phyloP scores from a whole-genome alignment of 768 basidiomycete genomes.

The Filobasidium wieringae region DNA sequence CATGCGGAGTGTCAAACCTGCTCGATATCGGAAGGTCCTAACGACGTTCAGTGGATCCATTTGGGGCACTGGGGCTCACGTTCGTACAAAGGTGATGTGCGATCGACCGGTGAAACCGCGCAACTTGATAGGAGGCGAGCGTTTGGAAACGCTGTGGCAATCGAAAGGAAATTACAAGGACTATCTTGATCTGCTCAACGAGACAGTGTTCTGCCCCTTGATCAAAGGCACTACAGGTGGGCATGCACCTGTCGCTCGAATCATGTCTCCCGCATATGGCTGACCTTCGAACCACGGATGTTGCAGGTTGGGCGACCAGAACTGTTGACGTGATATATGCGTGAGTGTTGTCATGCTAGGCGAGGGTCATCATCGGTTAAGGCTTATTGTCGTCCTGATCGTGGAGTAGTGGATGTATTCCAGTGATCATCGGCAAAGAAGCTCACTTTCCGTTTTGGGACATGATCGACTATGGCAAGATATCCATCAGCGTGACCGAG shows the following conservation, averaged over 20 bases:
- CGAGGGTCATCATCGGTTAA: not conserved
- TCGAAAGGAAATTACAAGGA: not conserved
- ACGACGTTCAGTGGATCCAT: slow-evolving; percentile 12
- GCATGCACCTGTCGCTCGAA: not conserved
- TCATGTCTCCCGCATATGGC: not conserved
- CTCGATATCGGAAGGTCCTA: slow-evolving; percentile 10
- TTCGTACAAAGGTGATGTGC: slow-evolving; percentile 8
- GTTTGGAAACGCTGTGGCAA: not conserved
- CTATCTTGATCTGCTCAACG: slow-evolving; percentile 9
- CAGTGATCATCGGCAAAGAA: slow-evolving; percentile 32
- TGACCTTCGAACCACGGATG: not conserved
- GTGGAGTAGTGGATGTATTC: slow-evolving; percentile 29
- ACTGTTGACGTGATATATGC: slow-evolving; percentile 29
- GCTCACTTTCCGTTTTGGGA: slow-evolving; percentile 29
- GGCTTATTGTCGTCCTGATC: not conserved
- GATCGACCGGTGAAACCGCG: not conserved
- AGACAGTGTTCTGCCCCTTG: slow-evolving; percentile 13
- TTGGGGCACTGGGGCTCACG: slow-evolving; percentile 13
- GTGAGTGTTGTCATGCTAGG: not conserved
- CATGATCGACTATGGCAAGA: slow-evolving; percentile 30
- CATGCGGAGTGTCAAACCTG: not conserved
- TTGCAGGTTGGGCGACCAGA: slow-evolving; percentile 25
- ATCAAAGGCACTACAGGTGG: not conserved
- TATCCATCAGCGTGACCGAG: slow-evolving; percentile 27
- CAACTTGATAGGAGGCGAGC: not conserved